Conservation (phyloP, 140 eudicot species). For the Ambrosia hybrid region DNA sequence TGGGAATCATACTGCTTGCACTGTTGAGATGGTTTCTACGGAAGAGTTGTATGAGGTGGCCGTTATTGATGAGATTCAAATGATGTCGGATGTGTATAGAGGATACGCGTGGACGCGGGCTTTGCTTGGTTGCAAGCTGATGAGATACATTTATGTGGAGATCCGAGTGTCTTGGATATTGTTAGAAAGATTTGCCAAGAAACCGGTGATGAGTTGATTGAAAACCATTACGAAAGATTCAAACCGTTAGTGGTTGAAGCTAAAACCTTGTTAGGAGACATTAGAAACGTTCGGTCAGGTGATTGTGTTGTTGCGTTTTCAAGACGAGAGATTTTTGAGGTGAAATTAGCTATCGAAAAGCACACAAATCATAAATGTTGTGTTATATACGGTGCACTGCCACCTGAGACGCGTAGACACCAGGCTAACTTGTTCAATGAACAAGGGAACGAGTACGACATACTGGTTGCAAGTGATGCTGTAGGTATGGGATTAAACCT, state of each 20-base stretch:
- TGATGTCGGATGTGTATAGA: constrained; percentile 79
- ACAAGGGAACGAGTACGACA: constrained; percentile 71
- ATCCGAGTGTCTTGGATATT: constrained; percentile 81
- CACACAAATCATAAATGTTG: constrained; percentile 80
- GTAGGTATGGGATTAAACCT: constrained; percentile 98
- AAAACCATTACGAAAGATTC: constrained; percentile 76
- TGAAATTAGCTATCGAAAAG: constrained; percentile 83
- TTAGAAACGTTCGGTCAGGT: constrained; percentile 79
- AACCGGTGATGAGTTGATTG: constrained; percentile 89
- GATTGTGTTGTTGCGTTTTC: constrained; percentile 97
- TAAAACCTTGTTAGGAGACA: constrained; percentile 78
- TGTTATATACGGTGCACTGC: constrained; percentile 93
- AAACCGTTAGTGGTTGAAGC: constrained; percentile 96
- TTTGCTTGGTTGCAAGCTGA: constrained; percentile 90
- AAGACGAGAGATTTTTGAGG: constrained; percentile 89
- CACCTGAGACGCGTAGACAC: constrained; percentile 94
- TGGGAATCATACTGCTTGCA: constrained; percentile 83
- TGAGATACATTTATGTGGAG: constrained; percentile 95
- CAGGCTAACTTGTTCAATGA: constrained; percentile 85
- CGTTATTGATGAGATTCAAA: constrained; percentile 91
- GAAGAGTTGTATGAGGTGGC: constrained; percentile 90
- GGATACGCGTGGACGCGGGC: constrained; percentile 99
- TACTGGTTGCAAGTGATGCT: constrained; percentile 97
- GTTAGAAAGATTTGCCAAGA: constrained; percentile 71
- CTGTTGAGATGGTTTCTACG: constrained; percentile 93